Base-by-base conservation (phyloP, 805 yeast genomes). In the Candida odintsovae region DNA sequence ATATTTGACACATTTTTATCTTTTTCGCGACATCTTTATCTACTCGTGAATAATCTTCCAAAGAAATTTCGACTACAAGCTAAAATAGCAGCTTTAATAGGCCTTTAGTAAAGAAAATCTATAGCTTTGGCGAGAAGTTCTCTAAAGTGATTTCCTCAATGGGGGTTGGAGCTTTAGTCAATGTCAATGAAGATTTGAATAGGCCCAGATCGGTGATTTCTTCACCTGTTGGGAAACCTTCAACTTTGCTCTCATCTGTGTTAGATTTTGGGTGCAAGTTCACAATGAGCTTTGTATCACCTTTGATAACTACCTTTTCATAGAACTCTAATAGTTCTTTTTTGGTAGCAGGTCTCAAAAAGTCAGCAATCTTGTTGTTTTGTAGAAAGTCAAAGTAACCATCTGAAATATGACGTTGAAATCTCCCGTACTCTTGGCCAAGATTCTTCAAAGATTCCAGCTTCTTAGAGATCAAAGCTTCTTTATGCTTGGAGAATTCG, bases 321-420 rank as follows among this genome's bases (percentile, higher is more conserved):
- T 74, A 87, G 57, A 82, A 82, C 1, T 71, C 70, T 23, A 78
- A 54, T 33, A 90, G 67, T 25, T 90, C 85, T 2, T 66, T 62
- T 57, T 81, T 76, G 25, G 82, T 70, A 44, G 89, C 62, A 3
- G 57, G 57, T 43, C 75, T 72, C 45, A 89, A 72, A 4, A 76
- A 50, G 39, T 72, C 72, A 7, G 86, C 89, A 48, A 82, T 83
- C 40, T 70, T 66, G 35, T 71, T 76, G 48, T 79, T 71, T 45
- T 77, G 72, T 33, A 71, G 65, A 66, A 89, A 92, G 61, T 92
- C 88, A 59, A 85, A 90, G 64, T 71, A 85, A 6, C 97, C 97
- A 47, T 79, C 73, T 26, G 78, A 77, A 47, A 94, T 84, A 13
- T 79, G 73, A 45, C 75, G 71, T 78, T 89, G 81, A 63, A 78